Percentiles rank a stretch among this genome's conserved stretches.
These are phyloP conservation scores for Xylariaceae sp. DNA, from an alignment of 2,329 filamentous ascomycete species.

Conservation along the genomic window DNA sequence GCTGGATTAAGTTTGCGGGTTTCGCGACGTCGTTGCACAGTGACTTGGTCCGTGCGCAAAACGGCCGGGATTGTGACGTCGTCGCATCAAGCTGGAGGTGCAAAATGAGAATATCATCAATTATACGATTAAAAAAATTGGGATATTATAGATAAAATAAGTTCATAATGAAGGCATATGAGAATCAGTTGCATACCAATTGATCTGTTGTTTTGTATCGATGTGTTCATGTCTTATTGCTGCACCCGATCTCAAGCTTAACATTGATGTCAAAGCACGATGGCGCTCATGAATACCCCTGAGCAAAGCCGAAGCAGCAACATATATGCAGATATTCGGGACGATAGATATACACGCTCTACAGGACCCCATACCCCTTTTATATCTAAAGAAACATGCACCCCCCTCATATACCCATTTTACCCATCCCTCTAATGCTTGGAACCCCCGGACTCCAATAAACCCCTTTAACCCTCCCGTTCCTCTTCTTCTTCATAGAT, in stretches of 20 bases:
- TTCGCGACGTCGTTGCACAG: not conserved
- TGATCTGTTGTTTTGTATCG: too few species aligned
- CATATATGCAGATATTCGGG: not conserved
- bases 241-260: too few species aligned
- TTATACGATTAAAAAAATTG: too few species aligned
- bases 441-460: conserved; percentile 3
- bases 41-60: conserved; percentile 9
- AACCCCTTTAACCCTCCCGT: too few species aligned
- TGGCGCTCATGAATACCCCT: too few species aligned
- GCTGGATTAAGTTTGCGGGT: not conserved
- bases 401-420: not conserved
- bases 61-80: not conserved
- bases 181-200: too few species aligned
- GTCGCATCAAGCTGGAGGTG: too few species aligned
- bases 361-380: not conserved
- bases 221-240: too few species aligned
- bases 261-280: too few species aligned
- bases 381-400: conserved; percentile 3
- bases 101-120: too few species aligned
- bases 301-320: not conserved
- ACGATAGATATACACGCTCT: not conserved
- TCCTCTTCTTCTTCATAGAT: conserved; percentile 60
- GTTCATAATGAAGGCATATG: too few species aligned
- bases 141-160: too few species aligned
- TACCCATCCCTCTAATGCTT: not conserved